Percentiles rank a stretch among this genome's conserved stretches.
phyloP scores from a whole-genome alignment of 2,329 filamentous ascomycete species.

The Allantophomopsis cytisporea region DNA sequence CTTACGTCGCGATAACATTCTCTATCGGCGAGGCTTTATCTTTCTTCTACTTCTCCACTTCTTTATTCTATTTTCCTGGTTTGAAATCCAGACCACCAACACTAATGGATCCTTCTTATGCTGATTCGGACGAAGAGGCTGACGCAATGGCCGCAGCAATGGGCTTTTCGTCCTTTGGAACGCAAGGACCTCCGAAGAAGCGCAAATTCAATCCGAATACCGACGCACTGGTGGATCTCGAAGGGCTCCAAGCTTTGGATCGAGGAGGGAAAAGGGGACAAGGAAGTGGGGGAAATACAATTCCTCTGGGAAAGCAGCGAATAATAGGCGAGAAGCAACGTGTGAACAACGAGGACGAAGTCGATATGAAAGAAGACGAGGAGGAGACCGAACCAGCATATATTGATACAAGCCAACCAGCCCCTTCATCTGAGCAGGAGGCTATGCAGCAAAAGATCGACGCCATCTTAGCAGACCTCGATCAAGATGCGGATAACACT shows the following conservation, averaged over 20 bases:
- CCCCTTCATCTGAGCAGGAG: slow-evolving; percentile 1
- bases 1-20: too few relatives aligned
- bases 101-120: slow-evolving; percentile 2
- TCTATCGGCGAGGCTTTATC: not conserved
- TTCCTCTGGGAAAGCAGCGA: slow-evolving; percentile 15
- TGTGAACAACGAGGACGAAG: slow-evolving; percentile 2
- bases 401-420: slow-evolving; percentile 2
- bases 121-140: slow-evolving; percentile 19
- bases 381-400: slow-evolving; percentile 6
- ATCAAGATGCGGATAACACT: not conserved
- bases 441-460: slow-evolving; percentile 2
- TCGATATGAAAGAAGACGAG: slow-evolving; percentile 9
- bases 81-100: not conserved
- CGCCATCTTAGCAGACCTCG: not conserved
- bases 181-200: slow-evolving; percentile 43
- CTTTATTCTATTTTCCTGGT: not conserved
- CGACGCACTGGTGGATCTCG: slow-evolving; percentile 31
- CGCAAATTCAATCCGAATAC: slow-evolving; percentile 48
- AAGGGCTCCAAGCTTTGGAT: slow-evolving; percentile 15
- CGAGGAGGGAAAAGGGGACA: slow-evolving; percentile 18
- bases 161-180: slow-evolving; percentile 63
- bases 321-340: slow-evolving; percentile 7
- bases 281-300: slow-evolving; percentile 16
- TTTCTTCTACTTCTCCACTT: too few relatives aligned
- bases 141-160: slow-evolving; percentile 51